Conservation (phyloP, 1,139 yeast species). For the Barnettozyma hawaiiensis region DNA sequence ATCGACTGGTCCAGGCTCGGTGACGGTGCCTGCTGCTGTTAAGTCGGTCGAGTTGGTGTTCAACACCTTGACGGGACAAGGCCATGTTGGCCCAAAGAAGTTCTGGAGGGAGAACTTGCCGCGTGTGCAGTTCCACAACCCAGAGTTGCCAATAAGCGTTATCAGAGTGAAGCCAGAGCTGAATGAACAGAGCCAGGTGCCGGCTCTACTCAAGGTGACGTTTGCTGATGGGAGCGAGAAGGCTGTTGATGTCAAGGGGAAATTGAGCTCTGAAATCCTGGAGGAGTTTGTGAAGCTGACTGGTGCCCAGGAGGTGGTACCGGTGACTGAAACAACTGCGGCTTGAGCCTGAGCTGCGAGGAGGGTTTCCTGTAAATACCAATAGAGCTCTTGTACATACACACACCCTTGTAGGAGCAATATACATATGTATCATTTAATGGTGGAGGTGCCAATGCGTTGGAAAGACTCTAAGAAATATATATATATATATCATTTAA, state of each 20-base stretch:
- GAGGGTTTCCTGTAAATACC: not conserved
- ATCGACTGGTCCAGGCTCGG: constrained; percentile 42
- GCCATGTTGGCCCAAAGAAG: constrained; percentile 47
- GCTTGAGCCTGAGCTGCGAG: not conserved
- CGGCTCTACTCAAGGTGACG: constrained; percentile 35
- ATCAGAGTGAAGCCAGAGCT: constrained; percentile 43
- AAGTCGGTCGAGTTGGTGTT: constrained; percentile 37
- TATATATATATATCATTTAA: no score
- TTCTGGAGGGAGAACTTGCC: constrained; percentile 77
- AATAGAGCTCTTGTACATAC: not conserved
- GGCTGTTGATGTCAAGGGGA: constrained; percentile 35
- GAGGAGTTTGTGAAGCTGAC: constrained; percentile 32
- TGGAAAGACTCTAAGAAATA: no score
- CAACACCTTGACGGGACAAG: constrained; percentile 39
- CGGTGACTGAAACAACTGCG: no score
- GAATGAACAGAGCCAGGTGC: constrained; percentile 38
- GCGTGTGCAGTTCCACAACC: constrained; percentile 77
- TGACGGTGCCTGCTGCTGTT: constrained; percentile 34
- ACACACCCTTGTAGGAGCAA: no score
- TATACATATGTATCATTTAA: no score
- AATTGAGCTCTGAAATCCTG: constrained; percentile 35
- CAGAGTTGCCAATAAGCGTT: constrained; percentile 57
- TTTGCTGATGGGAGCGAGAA: constrained; percentile 32
- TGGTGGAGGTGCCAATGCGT: no score
- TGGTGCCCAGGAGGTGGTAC: constrained; percentile 25